These are phyloP conservation scores for Torulaspora delbrueckii DNA, from an alignment of 805 yeast genomes.

Conservation along the genomic window DNA sequence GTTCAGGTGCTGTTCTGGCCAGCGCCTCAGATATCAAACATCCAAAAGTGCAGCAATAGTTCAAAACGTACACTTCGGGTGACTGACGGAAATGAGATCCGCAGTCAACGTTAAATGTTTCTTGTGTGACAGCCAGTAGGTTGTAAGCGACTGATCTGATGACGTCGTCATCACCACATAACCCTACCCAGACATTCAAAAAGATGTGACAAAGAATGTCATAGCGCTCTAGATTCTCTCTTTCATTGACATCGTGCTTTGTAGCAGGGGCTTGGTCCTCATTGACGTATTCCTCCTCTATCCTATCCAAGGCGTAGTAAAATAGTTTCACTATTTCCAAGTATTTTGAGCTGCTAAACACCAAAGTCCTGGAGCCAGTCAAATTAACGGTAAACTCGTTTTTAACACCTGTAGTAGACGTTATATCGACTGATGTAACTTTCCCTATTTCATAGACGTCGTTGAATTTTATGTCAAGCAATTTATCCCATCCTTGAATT, in stretches of 20 bases:
- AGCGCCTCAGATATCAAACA: constrained; percentile 51
- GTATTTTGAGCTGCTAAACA: constrained; percentile 47
- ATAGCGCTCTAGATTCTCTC: constrained; percentile 26
- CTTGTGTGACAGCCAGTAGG: constrained; percentile 57
- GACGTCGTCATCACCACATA: constrained; percentile 53
- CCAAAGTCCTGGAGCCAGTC: constrained; percentile 34
- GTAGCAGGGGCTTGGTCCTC: constrained; percentile 3
- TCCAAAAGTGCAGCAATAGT: constrained; percentile 58
- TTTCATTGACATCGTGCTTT: constrained; percentile 27
- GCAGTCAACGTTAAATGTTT: constrained; percentile 53
- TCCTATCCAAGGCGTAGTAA: constrained; percentile 59
- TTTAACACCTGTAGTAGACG: constrained; percentile 43
- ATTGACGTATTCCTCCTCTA: constrained; percentile 36
- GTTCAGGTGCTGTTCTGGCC: constrained; percentile 51
- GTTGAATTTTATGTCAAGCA: constrained; percentile 38
- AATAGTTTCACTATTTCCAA: constrained; percentile 66
- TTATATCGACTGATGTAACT: constrained; percentile 39
- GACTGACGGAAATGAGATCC: constrained; percentile 54
- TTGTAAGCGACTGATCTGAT: constrained; percentile 61
- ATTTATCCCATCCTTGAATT: constrained; percentile 30
- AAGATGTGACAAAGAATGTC: constrained; percentile 53
- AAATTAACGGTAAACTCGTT: constrained; percentile 48
- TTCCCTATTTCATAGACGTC: constrained; percentile 43
- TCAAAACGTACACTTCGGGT: constrained; percentile 61
- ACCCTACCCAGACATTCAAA: constrained; percentile 62